Evolutionary conservation across 2,329 filamentous ascomycete species (phyloP).

Genomic region (Neophaeococcomyces mojaviensis): DNA sequence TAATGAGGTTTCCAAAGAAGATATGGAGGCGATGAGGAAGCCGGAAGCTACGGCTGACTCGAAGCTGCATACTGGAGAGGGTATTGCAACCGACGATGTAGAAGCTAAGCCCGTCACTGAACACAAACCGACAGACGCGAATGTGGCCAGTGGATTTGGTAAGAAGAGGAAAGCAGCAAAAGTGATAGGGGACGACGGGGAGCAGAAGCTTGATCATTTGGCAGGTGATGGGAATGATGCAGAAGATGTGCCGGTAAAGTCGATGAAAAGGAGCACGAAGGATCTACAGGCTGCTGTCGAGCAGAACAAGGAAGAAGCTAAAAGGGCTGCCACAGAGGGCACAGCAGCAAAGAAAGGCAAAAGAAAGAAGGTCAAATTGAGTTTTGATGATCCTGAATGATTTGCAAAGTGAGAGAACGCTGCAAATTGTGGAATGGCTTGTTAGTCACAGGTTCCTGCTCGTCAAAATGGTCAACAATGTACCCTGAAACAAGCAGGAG

Average conservation of each 20-base stretch:
- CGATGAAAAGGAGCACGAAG: conserved; percentile 7
- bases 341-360: conserved; percentile 14
- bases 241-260: not conserved
- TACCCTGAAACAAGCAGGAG: too few relatives aligned
- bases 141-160: conserved; percentile 11
- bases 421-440: too few relatives aligned
- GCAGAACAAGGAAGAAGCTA: conserved; percentile 4
- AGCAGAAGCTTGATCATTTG: not conserved
- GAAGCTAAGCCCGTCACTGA: not conserved
- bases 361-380: conserved; percentile 23
- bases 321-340: conserved; percentile 5
- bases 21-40: conserved; percentile 17
- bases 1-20: conserved; percentile 18
- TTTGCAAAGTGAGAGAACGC: too few relatives aligned
- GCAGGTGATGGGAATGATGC: conserved; percentile 9
- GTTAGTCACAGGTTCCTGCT: too few relatives aligned
- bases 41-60: conserved; percentile 1
- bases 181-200: conserved; percentile 15
- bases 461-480: too few relatives aligned
- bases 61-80: not conserved
- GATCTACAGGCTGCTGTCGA: not conserved
- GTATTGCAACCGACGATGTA: not conserved
- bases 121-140: conserved; percentile 10
- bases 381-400: conserved; percentile 21
- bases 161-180: conserved; percentile 22